These are phyloP conservation scores for Rhodotorula sp. DNA, from an alignment of 1,284 basidiomycete genomes.

Conservation along the genomic window DNA sequence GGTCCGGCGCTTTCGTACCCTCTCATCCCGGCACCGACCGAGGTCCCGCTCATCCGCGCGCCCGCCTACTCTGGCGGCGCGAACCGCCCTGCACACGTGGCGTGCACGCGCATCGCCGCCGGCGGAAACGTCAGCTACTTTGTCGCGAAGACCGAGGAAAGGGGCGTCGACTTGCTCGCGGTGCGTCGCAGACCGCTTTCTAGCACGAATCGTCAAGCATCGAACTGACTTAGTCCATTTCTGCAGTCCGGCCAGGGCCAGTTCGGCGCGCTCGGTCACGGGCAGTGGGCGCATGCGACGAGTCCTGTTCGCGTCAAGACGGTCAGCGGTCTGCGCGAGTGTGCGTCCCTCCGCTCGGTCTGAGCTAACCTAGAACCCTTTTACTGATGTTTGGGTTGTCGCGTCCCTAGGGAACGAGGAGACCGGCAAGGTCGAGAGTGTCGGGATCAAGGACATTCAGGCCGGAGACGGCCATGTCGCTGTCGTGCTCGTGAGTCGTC, in stretches of 20 bases:
- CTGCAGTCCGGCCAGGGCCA: conserved; percentile 80
- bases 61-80: conserved; percentile 51
- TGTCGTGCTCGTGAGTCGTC: conserved; percentile 59
- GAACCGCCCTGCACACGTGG: conserved; percentile 60
- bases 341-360: conserved; percentile 52
- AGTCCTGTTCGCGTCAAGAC: conserved; percentile 73
- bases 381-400: not conserved
- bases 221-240: not conserved
- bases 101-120: conserved; percentile 67
- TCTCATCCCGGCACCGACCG: conserved; percentile 78
- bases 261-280: conserved; percentile 82
- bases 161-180: conserved; percentile 27
- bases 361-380: conserved; percentile 48
- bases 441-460: conserved; percentile 68
- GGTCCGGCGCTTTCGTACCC: conserved; percentile 69
- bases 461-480: conserved; percentile 70
- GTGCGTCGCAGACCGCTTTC: conserved; percentile 7
- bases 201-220: not conserved
- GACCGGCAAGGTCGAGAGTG: conserved; percentile 63
- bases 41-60: conserved; percentile 69
- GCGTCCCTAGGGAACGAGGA: conserved; percentile 65
- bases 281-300: conserved; percentile 71
- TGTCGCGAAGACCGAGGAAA: conserved; percentile 57
- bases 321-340: conserved; percentile 80
- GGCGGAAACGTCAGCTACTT: conserved; percentile 78